phyloP scores from a whole-genome alignment of 176 grass and related monocot species.

The Hyparrhenia diplandra region DNA sequence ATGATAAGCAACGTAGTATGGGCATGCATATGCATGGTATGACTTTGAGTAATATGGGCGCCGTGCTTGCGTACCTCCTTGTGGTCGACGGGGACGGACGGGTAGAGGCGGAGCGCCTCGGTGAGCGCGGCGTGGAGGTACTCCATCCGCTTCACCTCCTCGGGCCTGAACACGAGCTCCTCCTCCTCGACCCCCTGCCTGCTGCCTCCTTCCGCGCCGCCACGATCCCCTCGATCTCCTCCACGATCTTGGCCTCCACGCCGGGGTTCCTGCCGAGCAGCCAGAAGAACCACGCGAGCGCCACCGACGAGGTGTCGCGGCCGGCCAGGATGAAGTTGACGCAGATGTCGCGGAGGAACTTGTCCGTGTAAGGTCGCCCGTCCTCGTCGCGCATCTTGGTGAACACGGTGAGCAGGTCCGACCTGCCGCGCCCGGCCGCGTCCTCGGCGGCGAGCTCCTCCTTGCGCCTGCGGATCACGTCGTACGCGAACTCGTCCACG shows the following conservation, averaged over 20 bases:
- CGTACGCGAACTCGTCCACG: conserved; percentile 88
- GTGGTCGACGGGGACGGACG: conserved; percentile 91
- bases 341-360: conserved; percentile 94
- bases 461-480: conserved; percentile 66
- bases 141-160: conserved; percentile 96
- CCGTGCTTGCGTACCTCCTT: conserved; percentile 69
- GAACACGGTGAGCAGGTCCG: conserved; percentile 85
- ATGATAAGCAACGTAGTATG: not conserved
- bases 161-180: conserved; percentile 72
- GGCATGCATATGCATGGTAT: not conserved
- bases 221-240: conserved; percentile 58
- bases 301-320: conserved; percentile 92
- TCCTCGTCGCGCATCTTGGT: conserved; percentile 55
- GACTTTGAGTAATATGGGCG: not conserved
- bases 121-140: conserved; percentile 93
- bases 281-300: conserved; percentile 99
- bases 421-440: not conserved
- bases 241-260: conserved; percentile 63
- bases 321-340: conserved; percentile 97
- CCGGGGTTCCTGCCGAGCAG: conserved; percentile 51
- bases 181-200: conserved; percentile 15
- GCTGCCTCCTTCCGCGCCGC: conserved; percentile 10
- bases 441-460: conserved; percentile 47
- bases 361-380: conserved; percentile 53
- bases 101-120: conserved; percentile 87